phyloP scores from a whole-genome alignment of 2,329 filamentous ascomycete species.

The Trichoderma cornu-damae region DNA sequence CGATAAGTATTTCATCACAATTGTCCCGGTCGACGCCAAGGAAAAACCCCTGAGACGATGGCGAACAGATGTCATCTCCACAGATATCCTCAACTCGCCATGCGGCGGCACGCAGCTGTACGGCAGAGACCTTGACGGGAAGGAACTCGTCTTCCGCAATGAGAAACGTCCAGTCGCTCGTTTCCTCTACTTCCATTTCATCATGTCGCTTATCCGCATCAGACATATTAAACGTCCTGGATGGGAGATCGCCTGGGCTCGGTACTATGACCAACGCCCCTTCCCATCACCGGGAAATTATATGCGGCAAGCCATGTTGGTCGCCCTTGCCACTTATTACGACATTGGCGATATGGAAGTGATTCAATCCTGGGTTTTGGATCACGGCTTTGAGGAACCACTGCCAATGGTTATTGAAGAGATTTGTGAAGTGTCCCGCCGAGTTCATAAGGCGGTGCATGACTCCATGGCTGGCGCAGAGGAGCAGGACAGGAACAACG shows the following conservation, averaged over 20 bases:
- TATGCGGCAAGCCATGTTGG: background rate
- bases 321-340: background rate
- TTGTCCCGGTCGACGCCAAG: background rate
- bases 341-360: background rate
- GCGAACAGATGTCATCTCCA: background rate
- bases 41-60: background rate
- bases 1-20: background rate
- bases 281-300: background rate
- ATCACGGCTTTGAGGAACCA: background rate
- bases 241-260: background rate
- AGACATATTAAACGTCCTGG: background rate
- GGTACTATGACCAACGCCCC: background rate
- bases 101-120: background rate
- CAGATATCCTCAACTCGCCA: background rate
- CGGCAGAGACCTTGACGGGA: background rate
- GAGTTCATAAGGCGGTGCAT: background rate
- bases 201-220: background rate
- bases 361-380: background rate
- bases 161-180: background rate
- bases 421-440: background rate
- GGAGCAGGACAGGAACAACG: background rate
- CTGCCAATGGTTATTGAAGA: background rate
- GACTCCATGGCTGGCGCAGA: background rate
- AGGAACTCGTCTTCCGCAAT: background rate
- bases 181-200: constrained; percentile 4